A percentile compares a stretch with the other conserved stretches of the same genome.
These are phyloP conservation scores for Wickerhamiella qilinensis DNA, from an alignment of 805 yeast species.

Conservation along the genomic window DNA sequence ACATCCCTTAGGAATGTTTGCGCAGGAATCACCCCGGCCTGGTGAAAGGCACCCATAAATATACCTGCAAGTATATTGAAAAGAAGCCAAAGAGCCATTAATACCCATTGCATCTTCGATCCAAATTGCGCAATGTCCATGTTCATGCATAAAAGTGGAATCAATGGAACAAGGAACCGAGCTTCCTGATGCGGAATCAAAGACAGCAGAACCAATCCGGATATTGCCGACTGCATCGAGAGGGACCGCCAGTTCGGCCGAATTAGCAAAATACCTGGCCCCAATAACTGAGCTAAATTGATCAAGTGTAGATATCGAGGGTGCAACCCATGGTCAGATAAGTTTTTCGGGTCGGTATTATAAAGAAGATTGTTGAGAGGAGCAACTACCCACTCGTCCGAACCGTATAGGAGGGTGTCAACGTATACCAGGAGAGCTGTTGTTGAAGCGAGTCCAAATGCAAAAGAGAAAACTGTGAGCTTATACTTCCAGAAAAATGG, in stretches of 20 bases:
- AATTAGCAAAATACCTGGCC: constrained; percentile 49
- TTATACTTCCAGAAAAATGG: constrained; percentile 26
- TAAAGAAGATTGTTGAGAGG: constrained; percentile 67
- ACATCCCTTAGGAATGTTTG: constrained; percentile 22
- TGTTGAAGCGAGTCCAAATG: constrained; percentile 23
- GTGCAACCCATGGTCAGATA: constrained; percentile 72
- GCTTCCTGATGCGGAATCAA: constrained; percentile 82
- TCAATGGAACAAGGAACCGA: constrained; percentile 65
- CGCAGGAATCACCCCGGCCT: constrained; percentile 74
- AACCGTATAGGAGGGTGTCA: constrained; percentile 37
- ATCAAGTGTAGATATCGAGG: constrained; percentile 59
- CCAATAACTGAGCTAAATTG: constrained; percentile 67
- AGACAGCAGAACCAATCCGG: constrained; percentile 52
- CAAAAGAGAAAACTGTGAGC: constrained; percentile 21
- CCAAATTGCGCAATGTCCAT: constrained; percentile 20
- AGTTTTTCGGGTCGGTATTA: constrained; percentile 42
- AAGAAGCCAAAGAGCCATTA: constrained; percentile 33
- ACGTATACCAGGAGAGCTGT: constrained; percentile 26
- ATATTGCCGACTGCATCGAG: constrained; percentile 41
- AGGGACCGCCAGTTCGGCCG: constrained; percentile 31
- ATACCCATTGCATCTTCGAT: constrained; percentile 9
- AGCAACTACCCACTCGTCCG: constrained; percentile 32
- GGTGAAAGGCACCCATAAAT: constrained; percentile 71
- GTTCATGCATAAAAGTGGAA: constrained; percentile 54
- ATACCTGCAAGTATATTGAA: constrained; percentile 47